Evolutionary conservation across 352 stramenopile genomes (phyloP), one percentile per base, ranked within the genome.

Genomic region (Detonula confervacea): DNA sequence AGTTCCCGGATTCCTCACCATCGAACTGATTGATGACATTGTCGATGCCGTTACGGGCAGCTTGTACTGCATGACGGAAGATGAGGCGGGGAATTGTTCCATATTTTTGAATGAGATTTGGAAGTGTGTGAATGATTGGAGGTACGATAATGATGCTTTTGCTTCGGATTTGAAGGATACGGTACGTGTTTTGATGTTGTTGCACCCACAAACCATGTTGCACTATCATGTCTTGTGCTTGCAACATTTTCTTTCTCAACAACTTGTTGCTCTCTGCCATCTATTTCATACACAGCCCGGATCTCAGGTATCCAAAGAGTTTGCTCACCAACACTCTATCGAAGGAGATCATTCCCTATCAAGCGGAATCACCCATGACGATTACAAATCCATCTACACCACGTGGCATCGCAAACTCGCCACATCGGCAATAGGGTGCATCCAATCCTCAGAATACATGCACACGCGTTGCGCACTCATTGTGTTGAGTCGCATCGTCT

Each of bases 371-470:
- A 82, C 74, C 37, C 59, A 74, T 46, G 69, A 85, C 42, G 68
- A 81, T 35, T 91, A 81, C 49, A 72, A 79, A 35, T 9, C 49
- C 22, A 69, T 92, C 1, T 93, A 90, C 73, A 87, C 81, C 39
- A 83, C 82, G 67, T 93, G 87, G 89, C 87, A 93, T 75, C 61
- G 77, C 0, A 80, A 83, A 46, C 77, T 94, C 18, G 87, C 79
- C 22, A 70, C 24, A 39, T 77, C 83, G 18, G 61, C 79, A 14
- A 71, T 91, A 65, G 87, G 84, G 9, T 90, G 85, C 54, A 57
- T 94, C 0, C 57, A 87, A 67, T 92, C 86, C 42, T 69, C 76
- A 1, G 87, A 93, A 64, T 94, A 94, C 57, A 94, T 94, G 59
- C 84, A 92, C 59, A 91, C 68, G n/a, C 71, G 89, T 47, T 70